Evolutionary conservation across 2,329 filamentous ascomycete species (phyloP).

Genomic region (Rhynchosporium graminicola): DNA sequence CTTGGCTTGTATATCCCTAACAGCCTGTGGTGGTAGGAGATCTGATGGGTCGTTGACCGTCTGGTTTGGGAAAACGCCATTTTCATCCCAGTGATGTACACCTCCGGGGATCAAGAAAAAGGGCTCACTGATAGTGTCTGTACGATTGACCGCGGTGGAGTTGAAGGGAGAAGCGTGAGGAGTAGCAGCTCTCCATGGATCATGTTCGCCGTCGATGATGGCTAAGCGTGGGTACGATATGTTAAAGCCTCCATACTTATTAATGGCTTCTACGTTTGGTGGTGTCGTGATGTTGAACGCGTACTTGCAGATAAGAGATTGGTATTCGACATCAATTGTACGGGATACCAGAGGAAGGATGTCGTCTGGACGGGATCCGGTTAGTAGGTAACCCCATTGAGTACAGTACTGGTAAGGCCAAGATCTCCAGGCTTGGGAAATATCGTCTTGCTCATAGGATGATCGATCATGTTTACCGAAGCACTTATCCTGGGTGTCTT

Average conservation of each 20-base stretch:
- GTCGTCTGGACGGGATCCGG: slow-evolving; percentile 65
- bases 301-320: slow-evolving; percentile 61
- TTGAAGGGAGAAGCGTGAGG: slow-evolving; percentile 59
- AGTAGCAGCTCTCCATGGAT: slow-evolving; percentile 77
- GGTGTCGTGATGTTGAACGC: slow-evolving; percentile 69
- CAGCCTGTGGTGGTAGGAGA: slow-evolving; percentile 58
- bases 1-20: slow-evolving; percentile 59
- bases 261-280: slow-evolving; percentile 66
- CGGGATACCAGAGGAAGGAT: slow-evolving; percentile 73
- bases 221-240: slow-evolving; percentile 74
- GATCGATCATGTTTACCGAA: slow-evolving; percentile 51
- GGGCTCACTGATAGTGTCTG: slow-evolving; percentile 65
- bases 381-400: slow-evolving; percentile 78
- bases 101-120: slow-evolving; percentile 72
- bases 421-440: slow-evolving; percentile 47
- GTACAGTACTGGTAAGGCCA: slow-evolving; percentile 54
- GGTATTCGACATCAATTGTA: slow-evolving; percentile 63
- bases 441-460: slow-evolving; percentile 47
- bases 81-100: slow-evolving; percentile 82
- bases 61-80: slow-evolving; percentile 63
- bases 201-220: slow-evolving; percentile 73
- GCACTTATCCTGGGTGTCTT: slow-evolving; percentile 50
- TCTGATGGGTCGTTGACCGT: slow-evolving; percentile 37
- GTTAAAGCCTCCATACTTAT: slow-evolving; percentile 73
- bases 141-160: slow-evolving; percentile 52